A percentile compares a stretch with the other conserved stretches of the same genome.
These are phyloP conservation scores for Raffaelea arxii DNA, from an alignment of 2,329 filamentous ascomycete genomes.

Conservation along the genomic window DNA sequence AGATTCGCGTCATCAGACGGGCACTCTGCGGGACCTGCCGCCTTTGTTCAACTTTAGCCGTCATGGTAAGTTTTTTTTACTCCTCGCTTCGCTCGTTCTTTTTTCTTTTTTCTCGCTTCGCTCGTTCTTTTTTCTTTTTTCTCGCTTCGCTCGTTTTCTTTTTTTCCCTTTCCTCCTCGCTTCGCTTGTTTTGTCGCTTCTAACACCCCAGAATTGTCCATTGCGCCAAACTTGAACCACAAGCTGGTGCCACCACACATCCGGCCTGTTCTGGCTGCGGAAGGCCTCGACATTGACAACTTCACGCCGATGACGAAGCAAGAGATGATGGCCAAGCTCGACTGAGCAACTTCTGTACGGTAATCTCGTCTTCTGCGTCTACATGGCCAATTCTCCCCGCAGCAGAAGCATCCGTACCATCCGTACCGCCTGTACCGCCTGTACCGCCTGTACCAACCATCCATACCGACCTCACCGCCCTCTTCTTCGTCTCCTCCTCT, in stretches of 20 bases:
- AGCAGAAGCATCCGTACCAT: too few relatives aligned
- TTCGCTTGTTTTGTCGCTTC: background rate
- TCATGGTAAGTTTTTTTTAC: conserved; percentile 60
- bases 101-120: background rate
- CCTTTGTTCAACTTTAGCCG: conserved; percentile 85
- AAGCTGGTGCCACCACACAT: conserved; percentile 81
- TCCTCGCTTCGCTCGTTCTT: background rate
- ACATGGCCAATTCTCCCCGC: too few relatives aligned
- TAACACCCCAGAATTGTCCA: conserved; percentile 65
- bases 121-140: background rate
- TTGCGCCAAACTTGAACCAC: conserved; percentile 76
- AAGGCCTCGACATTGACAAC: conserved; percentile 86
- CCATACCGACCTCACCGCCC: too few relatives aligned
- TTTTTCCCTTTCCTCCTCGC: background rate
- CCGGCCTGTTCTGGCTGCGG: conserved; percentile 60
- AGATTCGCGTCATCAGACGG: conserved; percentile 84
- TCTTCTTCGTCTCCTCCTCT: too few relatives aligned
- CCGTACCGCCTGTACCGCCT: too few relatives aligned
- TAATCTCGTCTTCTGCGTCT: too few relatives aligned
- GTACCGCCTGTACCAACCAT: too few relatives aligned
- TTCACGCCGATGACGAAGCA: conserved; percentile 85
- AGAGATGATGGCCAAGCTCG: conserved; percentile 95
- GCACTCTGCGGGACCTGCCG: conserved; percentile 71
- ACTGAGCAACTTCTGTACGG: too few relatives aligned
- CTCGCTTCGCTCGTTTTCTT: background rate